phyloP scores from a whole-genome alignment of 2,329 filamentous ascomycete species.

The Trichocomaceae sp. region DNA sequence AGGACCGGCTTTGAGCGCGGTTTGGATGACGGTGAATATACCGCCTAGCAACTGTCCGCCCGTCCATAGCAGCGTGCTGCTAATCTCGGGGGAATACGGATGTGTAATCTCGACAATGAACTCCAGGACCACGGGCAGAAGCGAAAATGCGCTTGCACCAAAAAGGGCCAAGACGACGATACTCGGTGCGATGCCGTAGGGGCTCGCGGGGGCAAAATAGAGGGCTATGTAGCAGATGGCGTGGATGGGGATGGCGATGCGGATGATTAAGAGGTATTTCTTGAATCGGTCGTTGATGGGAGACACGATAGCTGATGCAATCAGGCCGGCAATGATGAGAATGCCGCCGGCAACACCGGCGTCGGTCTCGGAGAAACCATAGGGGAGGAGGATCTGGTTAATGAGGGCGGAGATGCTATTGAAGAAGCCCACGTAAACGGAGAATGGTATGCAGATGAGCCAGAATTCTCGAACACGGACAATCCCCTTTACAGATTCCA shows the following conservation, averaged over 20 bases:
- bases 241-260: constrained; percentile 66
- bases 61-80: constrained; percentile 75
- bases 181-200: constrained; percentile 45
- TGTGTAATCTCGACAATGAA: constrained; percentile 81
- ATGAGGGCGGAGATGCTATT: constrained; percentile 83
- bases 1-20: constrained; percentile 55
- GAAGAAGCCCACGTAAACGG: constrained; percentile 84
- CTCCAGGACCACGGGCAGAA: constrained; percentile 81
- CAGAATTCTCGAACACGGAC: constrained; percentile 63
- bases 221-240: constrained; percentile 68
- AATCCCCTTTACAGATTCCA: constrained; percentile 51
- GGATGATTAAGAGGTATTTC: constrained; percentile 66
- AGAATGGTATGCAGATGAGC: constrained; percentile 73
- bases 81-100: constrained; percentile 79
- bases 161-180: constrained; percentile 70
- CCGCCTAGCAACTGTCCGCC: constrained; percentile 81
- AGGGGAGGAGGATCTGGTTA: constrained; percentile 82
- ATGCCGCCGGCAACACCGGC: constrained; percentile 86
- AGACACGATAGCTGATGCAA: constrained; percentile 66
- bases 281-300: constrained; percentile 84
- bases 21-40: constrained; percentile 75
- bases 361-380: constrained; percentile 74
- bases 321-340: constrained; percentile 80
- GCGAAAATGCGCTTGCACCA: constrained; percentile 70
- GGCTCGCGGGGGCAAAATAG: constrained; percentile 68